Percentiles rank a stretch among this genome's conserved stretches.
These are phyloP conservation scores for Pseudopithomyces chartarum DNA, from an alignment of 2,329 filamentous ascomycete genomes.

Conservation along the genomic window DNA sequence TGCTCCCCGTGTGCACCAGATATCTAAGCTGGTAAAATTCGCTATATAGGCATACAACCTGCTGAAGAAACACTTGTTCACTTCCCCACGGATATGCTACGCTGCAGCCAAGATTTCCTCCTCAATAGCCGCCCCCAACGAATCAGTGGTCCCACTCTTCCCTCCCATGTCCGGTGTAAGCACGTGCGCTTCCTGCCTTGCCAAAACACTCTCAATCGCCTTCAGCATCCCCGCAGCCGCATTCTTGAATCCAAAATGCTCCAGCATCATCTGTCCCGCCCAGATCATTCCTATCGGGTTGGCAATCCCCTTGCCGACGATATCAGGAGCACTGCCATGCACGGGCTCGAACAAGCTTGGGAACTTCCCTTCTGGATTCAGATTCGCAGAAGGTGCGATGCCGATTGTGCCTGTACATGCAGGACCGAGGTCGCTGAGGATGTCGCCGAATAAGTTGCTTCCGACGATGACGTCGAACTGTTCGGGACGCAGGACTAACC, in stretches of 20 bases:
- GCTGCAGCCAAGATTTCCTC: background rate
- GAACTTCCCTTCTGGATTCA: conserved; percentile 10
- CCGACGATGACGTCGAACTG: conserved; percentile 14
- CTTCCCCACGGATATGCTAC: no score
- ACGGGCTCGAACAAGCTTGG: conserved; percentile 16
- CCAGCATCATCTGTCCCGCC: conserved; percentile 10
- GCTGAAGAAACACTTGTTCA: no score
- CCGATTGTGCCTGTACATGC: conserved; percentile 15
- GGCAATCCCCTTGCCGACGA: conserved; percentile 18
- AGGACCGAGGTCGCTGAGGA: conserved; percentile 12
- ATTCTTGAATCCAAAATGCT: conserved; percentile 10
- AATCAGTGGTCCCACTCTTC: conserved; percentile 3
- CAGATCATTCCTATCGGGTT: conserved; percentile 17
- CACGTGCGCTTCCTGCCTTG: background rate
- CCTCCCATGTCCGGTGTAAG: conserved; percentile 13
- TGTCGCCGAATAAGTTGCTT: conserved; percentile 16
- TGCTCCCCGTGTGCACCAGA: no score
- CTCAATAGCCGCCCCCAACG: conserved; percentile 7
- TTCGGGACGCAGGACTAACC: conserved; percentile 4
- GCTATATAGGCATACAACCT: no score
- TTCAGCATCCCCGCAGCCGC: conserved; percentile 4
- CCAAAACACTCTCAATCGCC: conserved; percentile 13
- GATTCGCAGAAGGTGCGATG: conserved; percentile 12
- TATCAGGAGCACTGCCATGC: conserved; percentile 18
- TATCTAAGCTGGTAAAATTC: no score